These are phyloP conservation scores for Pharnaceum exiguum DNA, from an alignment of 148 eudicot genomes.

Conservation along the genomic window DNA sequence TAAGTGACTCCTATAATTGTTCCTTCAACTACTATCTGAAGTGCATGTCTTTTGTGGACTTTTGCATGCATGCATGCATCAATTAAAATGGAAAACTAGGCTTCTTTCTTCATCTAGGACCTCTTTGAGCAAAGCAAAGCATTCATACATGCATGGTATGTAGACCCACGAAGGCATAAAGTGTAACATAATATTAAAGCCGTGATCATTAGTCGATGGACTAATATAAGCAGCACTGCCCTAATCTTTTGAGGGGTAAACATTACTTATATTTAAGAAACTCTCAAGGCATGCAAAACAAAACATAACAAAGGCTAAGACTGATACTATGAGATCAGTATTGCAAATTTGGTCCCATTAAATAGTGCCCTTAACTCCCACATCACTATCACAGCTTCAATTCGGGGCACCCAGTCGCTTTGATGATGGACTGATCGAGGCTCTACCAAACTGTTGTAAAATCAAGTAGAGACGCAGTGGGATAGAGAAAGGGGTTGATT, in stretches of 20 bases:
- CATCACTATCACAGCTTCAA: slow-evolving; percentile 16
- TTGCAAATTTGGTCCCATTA: slow-evolving; percentile 23
- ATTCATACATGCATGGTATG: slow-evolving; percentile 17
- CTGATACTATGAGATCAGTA: slow-evolving; percentile 17
- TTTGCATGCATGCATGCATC: slow-evolving; percentile 2
- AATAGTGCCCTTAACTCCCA: slow-evolving; percentile 16
- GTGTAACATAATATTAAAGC: slow-evolving; percentile 1
- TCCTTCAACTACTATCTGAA: too few species aligned
- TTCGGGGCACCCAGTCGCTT: slow-evolving; percentile 27
- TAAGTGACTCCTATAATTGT: too few species aligned
- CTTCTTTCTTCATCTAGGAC: slow-evolving; percentile 14
- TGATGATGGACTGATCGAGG: slow-evolving; percentile 17
- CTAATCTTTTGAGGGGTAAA: too few species aligned
- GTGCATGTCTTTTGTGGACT: too few species aligned
- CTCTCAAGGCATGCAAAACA: neutral
- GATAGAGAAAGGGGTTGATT: slow-evolving; percentile 9
- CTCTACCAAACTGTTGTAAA: slow-evolving; percentile 10
- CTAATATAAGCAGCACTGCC: slow-evolving; percentile 1
- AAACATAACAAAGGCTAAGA: slow-evolving; percentile 4
- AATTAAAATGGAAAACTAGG: neutral
- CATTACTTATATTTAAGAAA: slow-evolving; percentile 8
- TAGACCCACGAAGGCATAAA: slow-evolving; percentile 18
- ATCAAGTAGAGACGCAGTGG: slow-evolving; percentile 10
- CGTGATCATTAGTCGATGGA: neutral
- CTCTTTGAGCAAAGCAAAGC: slow-evolving; percentile 4